Percentiles rank a stretch among this genome's conserved stretches.
Evolutionary conservation across 2,329 filamentous ascomycete species (phyloP).

Genomic region (Claviceps pusilla): DNA sequence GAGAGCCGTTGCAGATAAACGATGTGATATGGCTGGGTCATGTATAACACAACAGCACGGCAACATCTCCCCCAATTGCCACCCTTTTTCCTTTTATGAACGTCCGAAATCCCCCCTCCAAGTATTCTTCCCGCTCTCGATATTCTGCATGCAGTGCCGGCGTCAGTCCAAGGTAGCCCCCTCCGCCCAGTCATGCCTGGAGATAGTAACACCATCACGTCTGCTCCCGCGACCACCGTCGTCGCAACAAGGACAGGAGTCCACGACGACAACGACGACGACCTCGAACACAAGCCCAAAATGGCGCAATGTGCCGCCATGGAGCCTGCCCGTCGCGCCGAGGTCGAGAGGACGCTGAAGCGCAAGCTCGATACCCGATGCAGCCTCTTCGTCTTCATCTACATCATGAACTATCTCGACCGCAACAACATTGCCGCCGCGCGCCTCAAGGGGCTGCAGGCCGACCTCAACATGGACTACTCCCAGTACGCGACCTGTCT

Average conservation of each 20-base stretch:
- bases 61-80: too few relatives aligned
- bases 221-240: not conserved
- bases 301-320: constrained; percentile 5
- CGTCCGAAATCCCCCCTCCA: too few relatives aligned
- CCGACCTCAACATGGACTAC: constrained; percentile 39
- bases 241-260: not conserved
- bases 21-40: too few relatives aligned
- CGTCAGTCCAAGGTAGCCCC: not conserved
- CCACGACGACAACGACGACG: not conserved
- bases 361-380: constrained; percentile 57
- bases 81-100: too few relatives aligned
- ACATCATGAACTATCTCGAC: constrained; percentile 59
- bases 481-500: constrained; percentile 49
- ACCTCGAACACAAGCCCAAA: not conserved
- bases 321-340: constrained; percentile 33
- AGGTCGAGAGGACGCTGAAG: constrained; percentile 49
- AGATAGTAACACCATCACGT: too few relatives aligned
- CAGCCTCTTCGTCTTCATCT: constrained; percentile 57
- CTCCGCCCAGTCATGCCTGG: not conserved
- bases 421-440: constrained; percentile 55
- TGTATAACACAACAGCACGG: too few relatives aligned
- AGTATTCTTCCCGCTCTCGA: too few relatives aligned
- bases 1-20: too few relatives aligned
- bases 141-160: not conserved
- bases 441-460: constrained; percentile 47